Conservation (phyloP, 345 rosid species). For the Carallia brachiata region DNA sequence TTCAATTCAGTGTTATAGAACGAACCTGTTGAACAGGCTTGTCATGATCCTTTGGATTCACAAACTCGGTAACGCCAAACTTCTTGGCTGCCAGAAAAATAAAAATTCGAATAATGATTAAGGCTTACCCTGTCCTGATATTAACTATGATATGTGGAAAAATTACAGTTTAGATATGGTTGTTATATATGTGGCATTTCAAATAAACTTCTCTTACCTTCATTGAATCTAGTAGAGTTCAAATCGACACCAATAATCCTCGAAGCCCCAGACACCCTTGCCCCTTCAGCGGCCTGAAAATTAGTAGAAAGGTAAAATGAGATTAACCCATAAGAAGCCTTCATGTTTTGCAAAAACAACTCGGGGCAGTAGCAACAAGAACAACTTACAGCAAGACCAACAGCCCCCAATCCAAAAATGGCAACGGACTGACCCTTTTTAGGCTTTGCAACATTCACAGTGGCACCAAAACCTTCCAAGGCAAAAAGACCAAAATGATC, state of each 20-base stretch:
- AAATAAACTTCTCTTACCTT: constrained; percentile 27
- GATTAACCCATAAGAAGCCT: not conserved
- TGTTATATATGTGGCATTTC: not conserved
- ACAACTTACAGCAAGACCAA: constrained; percentile 35
- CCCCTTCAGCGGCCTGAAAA: not conserved
- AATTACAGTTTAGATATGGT: not conserved
- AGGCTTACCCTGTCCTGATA: not conserved
- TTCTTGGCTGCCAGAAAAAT: constrained; percentile 50
- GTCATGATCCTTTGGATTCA: constrained; percentile 63
- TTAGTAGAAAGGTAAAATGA: not conserved
- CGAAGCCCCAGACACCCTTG: constrained; percentile 57
- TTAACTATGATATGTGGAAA: not conserved
- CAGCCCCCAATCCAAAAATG: constrained; percentile 43
- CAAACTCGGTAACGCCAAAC: constrained; percentile 63
- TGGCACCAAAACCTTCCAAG: constrained; percentile 59
- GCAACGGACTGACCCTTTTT: constrained; percentile 64
- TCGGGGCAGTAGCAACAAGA: not conserved
- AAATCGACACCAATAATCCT: constrained; percentile 81
- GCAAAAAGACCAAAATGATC: not conserved
- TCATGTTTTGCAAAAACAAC: not conserved
- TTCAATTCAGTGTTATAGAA: not conserved
- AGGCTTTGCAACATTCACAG: constrained; percentile 76
- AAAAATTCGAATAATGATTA: not conserved
- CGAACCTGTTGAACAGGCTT: constrained; percentile 67
- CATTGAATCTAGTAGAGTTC: constrained; percentile 49